phyloP scores from a whole-genome alignment of 2,329 filamentous ascomycete species.

The Monosporascus cannonballus region DNA sequence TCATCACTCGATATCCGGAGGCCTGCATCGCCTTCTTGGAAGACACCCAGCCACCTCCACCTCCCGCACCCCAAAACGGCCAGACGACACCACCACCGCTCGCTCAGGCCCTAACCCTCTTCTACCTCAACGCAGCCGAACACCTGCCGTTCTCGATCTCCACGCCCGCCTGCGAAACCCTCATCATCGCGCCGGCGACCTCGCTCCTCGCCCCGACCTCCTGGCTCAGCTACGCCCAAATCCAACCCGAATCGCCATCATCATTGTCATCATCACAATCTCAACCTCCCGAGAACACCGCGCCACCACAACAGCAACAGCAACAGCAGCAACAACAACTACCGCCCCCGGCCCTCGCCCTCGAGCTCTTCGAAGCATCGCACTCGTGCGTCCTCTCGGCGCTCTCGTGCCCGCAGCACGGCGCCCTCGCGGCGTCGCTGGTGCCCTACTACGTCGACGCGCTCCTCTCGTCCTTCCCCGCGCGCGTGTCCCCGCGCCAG shows the following conservation, averaged over 20 bases:
- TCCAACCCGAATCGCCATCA: slow-evolving; percentile 7
- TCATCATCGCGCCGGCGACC: slow-evolving; percentile 68
- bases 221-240: slow-evolving; percentile 22
- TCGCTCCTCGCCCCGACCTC: slow-evolving; percentile 56
- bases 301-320: too few relatives aligned
- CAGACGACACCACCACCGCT: slow-evolving; percentile 45
- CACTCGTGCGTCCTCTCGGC: slow-evolving; percentile 78
- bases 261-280: not conserved
- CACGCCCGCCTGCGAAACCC: slow-evolving; percentile 59
- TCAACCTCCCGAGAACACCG: not conserved
- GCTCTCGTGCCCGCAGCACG: slow-evolving; percentile 73
- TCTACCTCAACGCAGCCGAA: slow-evolving; percentile 81
- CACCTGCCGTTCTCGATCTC: slow-evolving; percentile 70
- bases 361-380: slow-evolving; percentile 75
- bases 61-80: slow-evolving; percentile 47
- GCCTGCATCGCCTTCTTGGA: slow-evolving; percentile 62
- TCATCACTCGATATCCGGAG: slow-evolving; percentile 64
- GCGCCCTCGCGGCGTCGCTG: slow-evolving; percentile 61
- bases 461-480: slow-evolving; percentile 73
- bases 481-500: slow-evolving; percentile 72
- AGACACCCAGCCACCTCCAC: slow-evolving; percentile 42
- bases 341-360: slow-evolving; percentile 38
- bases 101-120: slow-evolving; percentile 72
- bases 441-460: slow-evolving; percentile 80
- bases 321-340: slow-evolving; percentile 10